Conservation (phyloP, 805 yeast species). For the Lachancea dasiensis region DNA sequence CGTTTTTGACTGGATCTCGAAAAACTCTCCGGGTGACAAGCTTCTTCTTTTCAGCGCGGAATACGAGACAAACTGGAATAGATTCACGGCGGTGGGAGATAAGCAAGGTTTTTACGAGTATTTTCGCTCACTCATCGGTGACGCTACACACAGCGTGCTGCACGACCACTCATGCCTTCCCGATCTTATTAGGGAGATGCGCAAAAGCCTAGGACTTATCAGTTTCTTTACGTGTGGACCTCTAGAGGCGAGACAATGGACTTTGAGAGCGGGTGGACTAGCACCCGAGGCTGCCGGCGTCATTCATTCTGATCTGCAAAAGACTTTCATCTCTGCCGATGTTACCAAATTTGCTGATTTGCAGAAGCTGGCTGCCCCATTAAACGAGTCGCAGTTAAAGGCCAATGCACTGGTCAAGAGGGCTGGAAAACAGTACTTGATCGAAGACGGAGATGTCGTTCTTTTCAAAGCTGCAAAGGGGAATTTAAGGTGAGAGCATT, state of each 20-base stretch:
- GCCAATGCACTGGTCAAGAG: conserved; percentile 26
- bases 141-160: conserved; percentile 26
- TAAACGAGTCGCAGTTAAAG: conserved; percentile 24
- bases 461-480: conserved; percentile 69
- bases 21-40: conserved; percentile 59
- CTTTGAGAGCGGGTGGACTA: conserved; percentile 62
- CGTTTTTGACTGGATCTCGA: conserved; percentile 60
- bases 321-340: conserved; percentile 74
- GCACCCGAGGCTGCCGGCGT: conserved; percentile 91
- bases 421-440: conserved; percentile 66
- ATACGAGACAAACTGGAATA: conserved; percentile 37
- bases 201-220: conserved; percentile 61
- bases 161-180: conserved; percentile 47
- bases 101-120: conserved; percentile 13
- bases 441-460: conserved; percentile 81
- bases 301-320: conserved; percentile 78
- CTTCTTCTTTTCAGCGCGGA: conserved; percentile 64
- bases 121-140: conserved; percentile 8
- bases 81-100: conserved; percentile 28
- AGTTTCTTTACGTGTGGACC: conserved; percentile 87
- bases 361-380: conserved; percentile 20
- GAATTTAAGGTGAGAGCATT: conserved; percentile 35
- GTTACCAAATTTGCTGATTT: conserved; percentile 65
- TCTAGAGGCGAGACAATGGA: conserved; percentile 85
- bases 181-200: conserved; percentile 57